Evolutionary conservation across 495 filamentous ascomycete genomes (phyloP).

Genomic region (Apiosordaria backusii): DNA sequence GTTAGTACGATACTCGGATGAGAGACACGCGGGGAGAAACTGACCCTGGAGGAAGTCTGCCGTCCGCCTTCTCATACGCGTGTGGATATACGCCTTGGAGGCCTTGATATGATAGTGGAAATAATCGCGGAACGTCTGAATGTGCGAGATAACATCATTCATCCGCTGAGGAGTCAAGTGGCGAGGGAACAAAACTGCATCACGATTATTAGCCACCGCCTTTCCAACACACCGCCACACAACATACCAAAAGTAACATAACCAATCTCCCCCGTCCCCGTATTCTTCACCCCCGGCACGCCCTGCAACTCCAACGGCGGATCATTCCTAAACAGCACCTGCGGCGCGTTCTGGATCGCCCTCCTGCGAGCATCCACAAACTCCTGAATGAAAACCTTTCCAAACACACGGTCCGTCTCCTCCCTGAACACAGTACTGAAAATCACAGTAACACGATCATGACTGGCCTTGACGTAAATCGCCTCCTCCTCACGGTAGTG

Average conservation of each 20-base stretch:
- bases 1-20: slow-evolving; percentile 4
- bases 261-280: slow-evolving; percentile 75
- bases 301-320: slow-evolving; percentile 87
- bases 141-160: slow-evolving; percentile 94
- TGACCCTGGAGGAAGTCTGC: slow-evolving; percentile 95
- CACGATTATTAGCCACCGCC: slow-evolving; percentile 21
- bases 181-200: slow-evolving; percentile 87
- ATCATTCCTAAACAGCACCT: slow-evolving; percentile 95
- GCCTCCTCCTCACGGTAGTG: slow-evolving; percentile 98
- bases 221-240: not conserved
- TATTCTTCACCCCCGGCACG: slow-evolving; percentile 73
- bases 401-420: slow-evolving; percentile 94
- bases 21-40: not conserved
- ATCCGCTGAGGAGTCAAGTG: slow-evolving; percentile 87
- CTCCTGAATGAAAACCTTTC: slow-evolving; percentile 91
- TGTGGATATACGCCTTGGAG: slow-evolving; percentile 95
- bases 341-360: slow-evolving; percentile 95
- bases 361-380: slow-evolving; percentile 94
- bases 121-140: slow-evolving; percentile 99
- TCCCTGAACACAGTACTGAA: slow-evolving; percentile 98
- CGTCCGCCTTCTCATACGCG: slow-evolving; percentile 91
- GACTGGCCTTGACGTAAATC: slow-evolving; percentile 98
- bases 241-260: slow-evolving; percentile 93
- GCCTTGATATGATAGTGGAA: slow-evolving; percentile 99
- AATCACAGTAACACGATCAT: slow-evolving; percentile 96